Conservation (phyloP, 2,329 filamentous ascomycete species). For the Pleoardoris graminearum region DNA sequence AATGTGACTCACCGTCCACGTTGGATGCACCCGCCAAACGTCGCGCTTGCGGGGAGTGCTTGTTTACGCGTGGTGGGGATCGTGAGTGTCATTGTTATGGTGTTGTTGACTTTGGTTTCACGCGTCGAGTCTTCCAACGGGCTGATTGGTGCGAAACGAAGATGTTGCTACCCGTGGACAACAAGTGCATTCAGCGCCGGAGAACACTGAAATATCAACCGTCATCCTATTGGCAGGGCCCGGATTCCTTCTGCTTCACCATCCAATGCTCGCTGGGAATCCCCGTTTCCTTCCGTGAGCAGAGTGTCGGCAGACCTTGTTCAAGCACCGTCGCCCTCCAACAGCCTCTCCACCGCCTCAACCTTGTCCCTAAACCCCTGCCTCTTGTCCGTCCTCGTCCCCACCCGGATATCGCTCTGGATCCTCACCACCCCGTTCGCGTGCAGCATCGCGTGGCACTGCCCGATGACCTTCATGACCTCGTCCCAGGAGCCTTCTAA, state of each 20-base stretch:
- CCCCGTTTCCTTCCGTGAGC: too few species aligned
- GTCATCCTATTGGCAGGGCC: not conserved
- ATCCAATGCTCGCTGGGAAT: not conserved
- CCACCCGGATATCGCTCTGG: slow-evolving; percentile 85
- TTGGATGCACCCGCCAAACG: slow-evolving; percentile 18
- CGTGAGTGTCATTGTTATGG: slow-evolving; percentile 1
- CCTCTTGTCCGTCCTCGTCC: slow-evolving; percentile 82
- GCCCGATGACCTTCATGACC: slow-evolving; percentile 65
- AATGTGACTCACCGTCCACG: slow-evolving; percentile 16
- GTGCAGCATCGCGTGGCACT: slow-evolving; percentile 46
- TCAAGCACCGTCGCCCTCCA: slow-evolving; percentile 45
- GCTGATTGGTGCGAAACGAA: not conserved
- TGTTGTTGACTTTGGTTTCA: slow-evolving; percentile 6
- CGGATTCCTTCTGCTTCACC: not conserved
- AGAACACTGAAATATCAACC: not conserved
- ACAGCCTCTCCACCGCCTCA: slow-evolving; percentile 58
- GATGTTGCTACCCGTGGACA: not conserved
- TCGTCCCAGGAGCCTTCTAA: slow-evolving; percentile 89
- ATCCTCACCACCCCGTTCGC: slow-evolving; percentile 60
- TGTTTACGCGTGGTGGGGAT: slow-evolving; percentile 6
- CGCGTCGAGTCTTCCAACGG: not conserved
- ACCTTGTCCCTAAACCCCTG: slow-evolving; percentile 84
- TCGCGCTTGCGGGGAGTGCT: slow-evolving; percentile 18
- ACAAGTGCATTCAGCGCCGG: not conserved
- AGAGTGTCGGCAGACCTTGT: too few species aligned